Evolutionary conservation across 805 yeast genomes (phyloP).

Genomic region (Kazachstania africana): DNA sequence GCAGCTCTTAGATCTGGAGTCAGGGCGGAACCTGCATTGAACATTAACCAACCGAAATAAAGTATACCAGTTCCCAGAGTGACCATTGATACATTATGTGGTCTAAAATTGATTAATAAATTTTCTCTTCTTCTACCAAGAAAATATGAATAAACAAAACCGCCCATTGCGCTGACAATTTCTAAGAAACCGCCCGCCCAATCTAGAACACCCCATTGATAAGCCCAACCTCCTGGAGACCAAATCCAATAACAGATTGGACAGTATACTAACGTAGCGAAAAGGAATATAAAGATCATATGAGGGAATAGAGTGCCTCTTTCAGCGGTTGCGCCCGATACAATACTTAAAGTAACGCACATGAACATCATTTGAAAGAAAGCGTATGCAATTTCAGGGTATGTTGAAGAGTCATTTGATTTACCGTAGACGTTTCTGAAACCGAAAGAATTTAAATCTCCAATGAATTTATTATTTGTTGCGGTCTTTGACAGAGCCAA

Average conservation of each 20-base stretch:
- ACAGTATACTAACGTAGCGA: constrained; percentile 88
- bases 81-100: constrained; percentile 87
- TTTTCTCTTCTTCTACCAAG: constrained; percentile 68
- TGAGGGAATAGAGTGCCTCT: constrained; percentile 83
- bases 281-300: constrained; percentile 67
- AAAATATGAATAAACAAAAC: constrained; percentile 73
- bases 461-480: constrained; percentile 66
- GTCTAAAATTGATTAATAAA: constrained; percentile 76
- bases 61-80: constrained; percentile 77
- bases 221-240: constrained; percentile 91
- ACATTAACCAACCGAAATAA: constrained; percentile 95
- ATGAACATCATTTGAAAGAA: constrained; percentile 84
- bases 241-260: constrained; percentile 96
- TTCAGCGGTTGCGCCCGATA: constrained; percentile 89
- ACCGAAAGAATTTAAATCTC: constrained; percentile 76
- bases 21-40: constrained; percentile 83
- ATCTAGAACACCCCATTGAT: constrained; percentile 82
- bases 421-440: constrained; percentile 54
- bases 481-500: constrained; percentile 77
- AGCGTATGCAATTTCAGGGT: constrained; percentile 80
- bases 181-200: constrained; percentile 98
- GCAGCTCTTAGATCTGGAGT: constrained; percentile 76
- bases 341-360: constrained; percentile 82
- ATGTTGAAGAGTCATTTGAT: constrained; percentile 23
- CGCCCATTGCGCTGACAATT: constrained; percentile 81